Percentiles rank a stretch among this genome's conserved stretches.
phyloP scores from a whole-genome alignment of 306 rosid species.

The Malus sieversii region DNA sequence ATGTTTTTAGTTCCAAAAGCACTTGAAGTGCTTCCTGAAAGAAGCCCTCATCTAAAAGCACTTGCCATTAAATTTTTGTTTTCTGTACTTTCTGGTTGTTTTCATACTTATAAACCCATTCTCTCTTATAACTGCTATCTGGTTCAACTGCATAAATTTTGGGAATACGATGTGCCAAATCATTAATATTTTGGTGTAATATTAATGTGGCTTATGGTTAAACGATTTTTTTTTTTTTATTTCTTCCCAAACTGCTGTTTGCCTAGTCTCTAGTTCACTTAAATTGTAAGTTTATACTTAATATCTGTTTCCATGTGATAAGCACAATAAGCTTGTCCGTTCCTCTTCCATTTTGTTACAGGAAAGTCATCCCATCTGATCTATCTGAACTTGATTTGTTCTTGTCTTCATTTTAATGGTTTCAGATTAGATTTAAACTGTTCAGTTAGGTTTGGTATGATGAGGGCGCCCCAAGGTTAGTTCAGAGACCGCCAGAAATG shows the following conservation, averaged over 20 bases:
- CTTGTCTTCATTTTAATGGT: background rate
- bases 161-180: too few species aligned
- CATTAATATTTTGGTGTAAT: too few species aligned
- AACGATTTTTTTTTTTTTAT: too few species aligned
- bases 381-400: background rate
- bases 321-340: background rate
- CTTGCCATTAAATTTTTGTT: too few species aligned
- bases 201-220: too few species aligned
- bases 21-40: too few species aligned
- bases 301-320: background rate
- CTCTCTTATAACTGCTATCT: background rate
- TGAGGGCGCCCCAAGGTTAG: slow-evolving; percentile 68
- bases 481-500: slow-evolving; percentile 76
- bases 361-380: background rate
- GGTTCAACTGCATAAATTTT: too few species aligned
- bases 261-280: too few species aligned
- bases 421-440: background rate
- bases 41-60: too few species aligned
- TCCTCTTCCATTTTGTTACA: background rate
- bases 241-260: background rate
- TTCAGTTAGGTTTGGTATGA: slow-evolving; percentile 84
- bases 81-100: background rate
- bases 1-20: too few species aligned
- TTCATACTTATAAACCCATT: background rate
- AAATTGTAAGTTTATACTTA: background rate